Conservation (phyloP, 495 filamentous ascomycete species). For the Bacidia rubella region DNA sequence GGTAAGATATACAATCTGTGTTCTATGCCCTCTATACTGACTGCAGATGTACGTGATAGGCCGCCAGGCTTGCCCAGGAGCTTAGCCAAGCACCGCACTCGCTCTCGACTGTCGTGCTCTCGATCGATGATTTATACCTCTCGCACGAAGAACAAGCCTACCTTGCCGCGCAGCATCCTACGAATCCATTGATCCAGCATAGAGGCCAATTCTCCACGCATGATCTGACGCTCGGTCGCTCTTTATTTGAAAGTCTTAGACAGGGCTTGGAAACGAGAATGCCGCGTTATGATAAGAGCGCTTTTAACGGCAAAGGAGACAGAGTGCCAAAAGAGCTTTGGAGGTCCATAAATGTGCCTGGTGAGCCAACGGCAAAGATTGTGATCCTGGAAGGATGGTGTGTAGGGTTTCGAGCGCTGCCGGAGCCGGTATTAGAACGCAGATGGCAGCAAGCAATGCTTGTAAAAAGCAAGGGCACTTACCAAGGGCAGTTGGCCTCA, state of each 20-base stretch:
- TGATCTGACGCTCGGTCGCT: slow-evolving; percentile 51
- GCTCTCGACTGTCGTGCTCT: slow-evolving; percentile 61
- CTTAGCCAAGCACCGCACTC: slow-evolving; percentile 52
- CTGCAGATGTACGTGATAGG: slow-evolving; percentile 23
- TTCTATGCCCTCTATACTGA: neutral
- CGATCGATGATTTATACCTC: slow-evolving; percentile 88
- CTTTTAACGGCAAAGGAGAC: slow-evolving; percentile 66
- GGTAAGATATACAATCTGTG: slow-evolving; percentile 27
- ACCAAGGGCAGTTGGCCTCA: slow-evolving; percentile 36
- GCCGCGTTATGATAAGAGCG: slow-evolving; percentile 75
- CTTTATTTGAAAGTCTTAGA: slow-evolving; percentile 49
- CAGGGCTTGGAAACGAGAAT: slow-evolving; percentile 41
- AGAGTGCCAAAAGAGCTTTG: slow-evolving; percentile 47
- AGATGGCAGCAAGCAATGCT: slow-evolving; percentile 43
- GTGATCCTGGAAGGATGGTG: slow-evolving; percentile 89
- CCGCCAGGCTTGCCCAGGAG: slow-evolving; percentile 51
- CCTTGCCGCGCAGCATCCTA: slow-evolving; percentile 48
- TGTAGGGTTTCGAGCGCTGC: slow-evolving; percentile 66
- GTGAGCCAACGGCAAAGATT: slow-evolving; percentile 35
- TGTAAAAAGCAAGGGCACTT: slow-evolving; percentile 29
- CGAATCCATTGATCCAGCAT: slow-evolving; percentile 66
- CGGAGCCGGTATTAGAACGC: slow-evolving; percentile 35
- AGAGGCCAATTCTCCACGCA: slow-evolving; percentile 81
- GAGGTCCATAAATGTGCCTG: slow-evolving; percentile 46
- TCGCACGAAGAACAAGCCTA: slow-evolving; percentile 54